phyloP scores from a whole-genome alignment of 306 rosid species.

The Luffa acutangula region DNA sequence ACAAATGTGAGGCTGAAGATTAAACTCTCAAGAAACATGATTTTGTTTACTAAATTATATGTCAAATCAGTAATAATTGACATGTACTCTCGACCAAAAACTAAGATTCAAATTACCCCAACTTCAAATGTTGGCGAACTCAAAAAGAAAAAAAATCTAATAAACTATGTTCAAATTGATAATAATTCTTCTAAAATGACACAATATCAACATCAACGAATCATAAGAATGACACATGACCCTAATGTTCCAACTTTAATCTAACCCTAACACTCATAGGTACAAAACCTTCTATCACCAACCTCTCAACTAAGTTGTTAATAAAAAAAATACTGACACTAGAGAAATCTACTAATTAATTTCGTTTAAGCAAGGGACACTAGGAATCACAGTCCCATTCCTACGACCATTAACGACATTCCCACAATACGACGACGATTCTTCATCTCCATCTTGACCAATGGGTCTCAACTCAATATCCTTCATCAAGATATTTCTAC shows the following conservation, averaged over 20 bases:
- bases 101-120: too few relatives aligned
- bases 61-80: too few relatives aligned
- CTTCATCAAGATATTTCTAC: conserved; percentile 1
- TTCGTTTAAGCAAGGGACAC: not conserved
- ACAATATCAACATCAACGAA: too few relatives aligned
- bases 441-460: not conserved
- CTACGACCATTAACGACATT: not conserved
- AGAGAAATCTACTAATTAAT: not conserved
- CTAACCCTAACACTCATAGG: not conserved
- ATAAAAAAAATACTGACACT: not conserved
- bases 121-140: too few relatives aligned
- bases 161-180: too few relatives aligned
- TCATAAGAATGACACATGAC: not conserved
- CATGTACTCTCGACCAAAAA: too few relatives aligned
- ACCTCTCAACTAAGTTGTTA: too few relatives aligned
- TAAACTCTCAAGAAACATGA: too few relatives aligned
- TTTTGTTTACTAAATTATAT: too few relatives aligned
- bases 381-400: not conserved
- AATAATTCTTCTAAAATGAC: not conserved
- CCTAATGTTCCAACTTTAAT: not conserved
- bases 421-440: not conserved
- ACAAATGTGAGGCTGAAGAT: too few relatives aligned
- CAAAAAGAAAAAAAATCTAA: too few relatives aligned
- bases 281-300: too few relatives aligned
- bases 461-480: not conserved